Evolutionary conservation across 1,284 basidiomycete genomes (phyloP).

Genomic region (Thecaphora thlaspeos): DNA sequence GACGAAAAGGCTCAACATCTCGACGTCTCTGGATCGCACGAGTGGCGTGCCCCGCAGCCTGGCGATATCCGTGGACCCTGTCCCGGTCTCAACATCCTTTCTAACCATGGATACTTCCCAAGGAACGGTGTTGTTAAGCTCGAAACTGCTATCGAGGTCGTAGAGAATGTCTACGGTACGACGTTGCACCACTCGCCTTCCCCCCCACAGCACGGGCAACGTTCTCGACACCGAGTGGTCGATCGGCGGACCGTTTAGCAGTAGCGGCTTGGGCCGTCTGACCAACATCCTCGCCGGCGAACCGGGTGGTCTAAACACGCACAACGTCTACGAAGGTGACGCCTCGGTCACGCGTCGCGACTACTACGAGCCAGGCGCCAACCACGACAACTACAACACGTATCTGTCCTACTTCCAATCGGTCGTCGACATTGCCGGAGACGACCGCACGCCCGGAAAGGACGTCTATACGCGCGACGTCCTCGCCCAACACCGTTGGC

Average conservation of each 20-base stretch:
- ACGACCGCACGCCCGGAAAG: constrained; percentile 27
- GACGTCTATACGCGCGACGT: constrained; percentile 38
- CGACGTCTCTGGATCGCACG: constrained; percentile 38
- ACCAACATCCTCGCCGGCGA: constrained; percentile 27
- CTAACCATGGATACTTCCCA: constrained; percentile 45
- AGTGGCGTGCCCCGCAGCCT: constrained; percentile 37
- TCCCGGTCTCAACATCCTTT: constrained; percentile 38
- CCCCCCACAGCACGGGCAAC: constrained; percentile 48
- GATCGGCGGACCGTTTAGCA: constrained; percentile 35
- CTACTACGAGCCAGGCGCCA: constrained; percentile 38
- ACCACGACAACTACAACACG: constrained; percentile 30
- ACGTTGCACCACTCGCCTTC: too few relatives aligned
- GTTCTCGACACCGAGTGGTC: constrained; percentile 39
- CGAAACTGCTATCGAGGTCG: constrained; percentile 36
- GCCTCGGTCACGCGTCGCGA: constrained; percentile 40
- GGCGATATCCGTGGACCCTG: constrained; percentile 44
- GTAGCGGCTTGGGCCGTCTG: constrained; percentile 23
- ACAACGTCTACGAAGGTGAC: constrained; percentile 44
- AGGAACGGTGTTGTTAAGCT: constrained; percentile 37
- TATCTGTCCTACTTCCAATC: constrained; percentile 42
- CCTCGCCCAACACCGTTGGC: constrained; percentile 33
- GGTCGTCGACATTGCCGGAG: constrained; percentile 34
- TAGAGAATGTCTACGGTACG: constrained; percentile 37
- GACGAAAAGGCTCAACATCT: constrained; percentile 29
- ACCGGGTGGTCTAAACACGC: constrained; percentile 37